Conservation (phyloP, 192 early-diverging fungal genomes). For the Diversispora eburnea region DNA sequence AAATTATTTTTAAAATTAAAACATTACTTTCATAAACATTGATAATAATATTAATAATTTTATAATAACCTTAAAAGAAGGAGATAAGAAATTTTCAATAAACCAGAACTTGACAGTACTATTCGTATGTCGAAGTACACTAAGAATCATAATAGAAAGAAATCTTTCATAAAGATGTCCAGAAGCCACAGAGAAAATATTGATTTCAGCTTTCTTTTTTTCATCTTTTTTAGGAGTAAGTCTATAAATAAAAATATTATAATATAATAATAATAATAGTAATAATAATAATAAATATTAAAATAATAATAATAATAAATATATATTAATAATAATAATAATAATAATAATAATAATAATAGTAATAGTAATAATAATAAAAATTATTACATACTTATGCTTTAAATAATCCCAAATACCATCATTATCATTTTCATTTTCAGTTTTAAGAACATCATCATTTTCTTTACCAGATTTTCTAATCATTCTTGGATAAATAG, state of each 20-base stretch:
- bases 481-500: slow-evolving; percentile 74
- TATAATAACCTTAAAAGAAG: slow-evolving; percentile 83
- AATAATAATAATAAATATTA: no score
- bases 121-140: slow-evolving; percentile 83
- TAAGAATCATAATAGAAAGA: slow-evolving; percentile 94
- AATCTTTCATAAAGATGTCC: slow-evolving; percentile 98
- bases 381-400: slow-evolving; percentile 43
- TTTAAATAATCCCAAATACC: slow-evolving; percentile 62
- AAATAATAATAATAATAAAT: no score
- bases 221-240: slow-evolving; percentile 26
- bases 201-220: slow-evolving; percentile 60
- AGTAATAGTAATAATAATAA: not conserved
- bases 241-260: slow-evolving; percentile 20
- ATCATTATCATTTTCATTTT: slow-evolving; percentile 36
- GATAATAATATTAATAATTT: not conserved
- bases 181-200: slow-evolving; percentile 97
- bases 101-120: slow-evolving; percentile 97
- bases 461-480: slow-evolving; percentile 78
- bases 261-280: not conserved
- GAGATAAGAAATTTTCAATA: slow-evolving; percentile 96
- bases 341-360: no score
- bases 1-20: no score
- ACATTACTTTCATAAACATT: not conserved
- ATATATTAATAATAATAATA: no score
- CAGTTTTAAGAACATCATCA: slow-evolving; percentile 59